A percentile compares a stretch with the other conserved stretches of the same genome.
phyloP scores from a whole-genome alignment of 139 green algal genomes.

The Zygnema cylindricum region DNA sequence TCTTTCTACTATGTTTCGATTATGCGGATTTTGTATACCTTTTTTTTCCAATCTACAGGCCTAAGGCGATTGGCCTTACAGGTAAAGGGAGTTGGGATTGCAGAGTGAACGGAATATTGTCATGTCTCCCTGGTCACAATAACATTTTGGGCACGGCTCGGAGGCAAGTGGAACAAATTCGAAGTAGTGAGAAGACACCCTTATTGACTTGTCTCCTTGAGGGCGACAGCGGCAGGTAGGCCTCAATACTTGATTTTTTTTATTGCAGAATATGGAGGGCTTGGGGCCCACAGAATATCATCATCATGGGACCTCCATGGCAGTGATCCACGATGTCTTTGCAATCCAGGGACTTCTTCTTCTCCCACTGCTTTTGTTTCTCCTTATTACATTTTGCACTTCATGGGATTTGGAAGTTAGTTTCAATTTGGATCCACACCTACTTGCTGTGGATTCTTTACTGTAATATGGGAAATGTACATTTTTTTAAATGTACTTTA shows the following conservation, averaged over 20 bases:
- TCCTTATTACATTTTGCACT: neutral
- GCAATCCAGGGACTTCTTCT: neutral
- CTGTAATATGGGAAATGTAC: too few species aligned
- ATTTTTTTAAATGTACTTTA: too few species aligned
- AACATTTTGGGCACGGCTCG: constrained; percentile 74
- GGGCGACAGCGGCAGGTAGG: constrained; percentile 73
- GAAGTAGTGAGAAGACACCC: constrained; percentile 74
- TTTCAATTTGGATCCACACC: too few species aligned
- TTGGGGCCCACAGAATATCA: constrained; percentile 2
- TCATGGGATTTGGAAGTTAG: too few species aligned
- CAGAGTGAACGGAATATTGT: constrained; percentile 88
- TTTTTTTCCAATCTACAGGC: too few species aligned
- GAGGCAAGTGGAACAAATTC: constrained; percentile 66
- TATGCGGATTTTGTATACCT: too few species aligned
- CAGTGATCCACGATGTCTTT: too few species aligned
- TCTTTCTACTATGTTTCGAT: neutral
- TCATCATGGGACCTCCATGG: neutral
- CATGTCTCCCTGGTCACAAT: constrained; percentile 77
- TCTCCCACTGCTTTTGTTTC: neutral
- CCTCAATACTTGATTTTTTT: neutral
- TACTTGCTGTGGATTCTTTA: too few species aligned
- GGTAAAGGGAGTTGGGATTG: neutral
- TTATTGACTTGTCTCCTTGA: constrained; percentile 89
- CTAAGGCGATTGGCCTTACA: too few species aligned
- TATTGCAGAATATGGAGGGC: too few species aligned